A percentile compares a stretch with the other conserved stretches of the same genome.
Evolutionary conservation across 2,329 filamentous ascomycete genomes (phyloP).

Genomic region (Calycina herbarum): DNA sequence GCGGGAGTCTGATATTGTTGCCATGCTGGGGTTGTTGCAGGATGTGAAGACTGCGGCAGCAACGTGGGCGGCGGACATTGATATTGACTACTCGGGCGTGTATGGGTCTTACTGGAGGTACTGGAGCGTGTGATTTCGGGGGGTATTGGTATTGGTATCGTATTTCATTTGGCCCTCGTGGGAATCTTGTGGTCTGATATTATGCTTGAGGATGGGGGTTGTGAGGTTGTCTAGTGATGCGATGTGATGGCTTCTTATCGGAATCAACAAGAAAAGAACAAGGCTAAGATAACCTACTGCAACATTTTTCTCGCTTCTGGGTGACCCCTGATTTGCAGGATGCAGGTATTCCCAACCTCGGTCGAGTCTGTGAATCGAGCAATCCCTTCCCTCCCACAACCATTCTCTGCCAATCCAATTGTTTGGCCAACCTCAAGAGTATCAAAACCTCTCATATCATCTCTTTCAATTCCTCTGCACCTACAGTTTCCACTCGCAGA

Average conservation of each 20-base stretch:
- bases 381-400: neutral
- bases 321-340: conserved; percentile 9
- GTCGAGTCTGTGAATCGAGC: neutral
- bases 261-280: too few species aligned
- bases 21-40: conserved; percentile 14
- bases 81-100: neutral
- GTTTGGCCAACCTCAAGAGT: neutral
- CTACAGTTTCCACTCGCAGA: neutral
- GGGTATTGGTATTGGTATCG: neutral
- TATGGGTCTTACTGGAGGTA: neutral
- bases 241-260: conserved; percentile 24
- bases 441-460: neutral
- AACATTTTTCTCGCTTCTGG: conserved; percentile 11
- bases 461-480: neutral
- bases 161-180: neutral
- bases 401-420: neutral
- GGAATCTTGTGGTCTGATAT: neutral
- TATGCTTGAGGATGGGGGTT: neutral
- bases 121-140: neutral
- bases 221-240: conserved; percentile 15
- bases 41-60: conserved; percentile 7
- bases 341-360: conserved; percentile 3
- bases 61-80: conserved; percentile 11
- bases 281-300: conserved; percentile 21
- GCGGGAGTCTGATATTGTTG: conserved; percentile 25